Evolutionary conservation across 2,329 filamentous ascomycete species (phyloP).

Genomic region (Epichloe uncinata): DNA sequence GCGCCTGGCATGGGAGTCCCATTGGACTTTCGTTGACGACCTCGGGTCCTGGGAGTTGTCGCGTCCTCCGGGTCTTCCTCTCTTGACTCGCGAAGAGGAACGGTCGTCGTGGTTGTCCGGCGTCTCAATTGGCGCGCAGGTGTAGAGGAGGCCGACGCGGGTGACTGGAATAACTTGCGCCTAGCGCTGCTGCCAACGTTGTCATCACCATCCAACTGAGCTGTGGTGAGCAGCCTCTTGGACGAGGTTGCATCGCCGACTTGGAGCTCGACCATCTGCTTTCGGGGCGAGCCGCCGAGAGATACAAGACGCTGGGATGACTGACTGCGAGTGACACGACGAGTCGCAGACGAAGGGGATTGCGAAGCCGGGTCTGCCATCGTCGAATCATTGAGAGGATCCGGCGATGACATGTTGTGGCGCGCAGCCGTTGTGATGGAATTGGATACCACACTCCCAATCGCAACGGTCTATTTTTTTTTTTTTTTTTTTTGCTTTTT

Average conservation of each 20-base stretch:
- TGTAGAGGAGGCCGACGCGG: slow-evolving; percentile 23
- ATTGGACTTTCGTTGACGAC: slow-evolving; percentile 35
- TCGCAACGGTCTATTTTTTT: no score
- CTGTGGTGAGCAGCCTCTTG: slow-evolving; percentile 40
- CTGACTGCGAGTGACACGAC: slow-evolving; percentile 32
- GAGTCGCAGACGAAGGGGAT: slow-evolving; percentile 23
- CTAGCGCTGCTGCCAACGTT: slow-evolving; percentile 20
- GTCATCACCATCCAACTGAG: slow-evolving; percentile 24
- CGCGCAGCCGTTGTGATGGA: slow-evolving; percentile 5
- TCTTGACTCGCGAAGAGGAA: slow-evolving; percentile 34
- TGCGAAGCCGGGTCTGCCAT: slow-evolving; percentile 18
- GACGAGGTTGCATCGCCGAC: slow-evolving; percentile 36
- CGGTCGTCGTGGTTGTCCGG: slow-evolving; percentile 32
- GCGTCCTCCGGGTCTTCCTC: slow-evolving; percentile 19
- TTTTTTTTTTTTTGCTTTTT: neutral
- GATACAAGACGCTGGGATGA: slow-evolving; percentile 25
- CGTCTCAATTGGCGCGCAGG: slow-evolving; percentile 20
- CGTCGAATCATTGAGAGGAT: slow-evolving; percentile 32
- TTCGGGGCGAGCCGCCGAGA: slow-evolving; percentile 33
- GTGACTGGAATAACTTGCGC: slow-evolving; percentile 30
- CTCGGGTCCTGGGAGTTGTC: slow-evolving; percentile 28
- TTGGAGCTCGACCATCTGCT: slow-evolving; percentile 44
- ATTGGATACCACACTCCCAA: slow-evolving; percentile 14
- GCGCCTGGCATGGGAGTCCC: slow-evolving; percentile 36
- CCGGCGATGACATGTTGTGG: slow-evolving; percentile 35